Conservation (phyloP, 2,329 filamentous ascomycete species). For the Plenodomus tracheiphilus region DNA sequence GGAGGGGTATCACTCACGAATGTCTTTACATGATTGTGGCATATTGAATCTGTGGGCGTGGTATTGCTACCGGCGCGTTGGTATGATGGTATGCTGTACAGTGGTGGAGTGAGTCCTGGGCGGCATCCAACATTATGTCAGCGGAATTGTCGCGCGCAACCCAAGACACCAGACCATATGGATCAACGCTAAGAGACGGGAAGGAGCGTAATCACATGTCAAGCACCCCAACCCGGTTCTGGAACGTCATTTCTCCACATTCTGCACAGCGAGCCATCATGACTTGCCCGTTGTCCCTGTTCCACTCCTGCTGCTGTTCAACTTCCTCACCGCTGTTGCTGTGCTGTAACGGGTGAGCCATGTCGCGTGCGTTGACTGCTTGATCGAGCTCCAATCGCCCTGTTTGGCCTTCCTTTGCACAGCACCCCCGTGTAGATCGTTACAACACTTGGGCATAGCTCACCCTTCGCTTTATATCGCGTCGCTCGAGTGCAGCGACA, state of each 20-base stretch:
- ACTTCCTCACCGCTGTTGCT: background rate
- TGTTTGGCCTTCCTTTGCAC: background rate
- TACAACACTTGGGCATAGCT: background rate
- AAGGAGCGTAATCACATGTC: slow-evolving; percentile 24
- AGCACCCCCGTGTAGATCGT: background rate
- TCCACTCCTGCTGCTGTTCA: background rate
- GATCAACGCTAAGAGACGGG: background rate
- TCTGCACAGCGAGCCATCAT: slow-evolving; percentile 1
- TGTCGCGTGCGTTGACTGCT: background rate
- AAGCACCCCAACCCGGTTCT: slow-evolving; percentile 3
- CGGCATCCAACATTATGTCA: background rate
- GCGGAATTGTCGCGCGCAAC: slow-evolving; percentile 7
- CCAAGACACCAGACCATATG: too few species aligned
- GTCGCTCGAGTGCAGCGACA: background rate
- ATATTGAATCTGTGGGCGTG: slow-evolving; percentile 53
- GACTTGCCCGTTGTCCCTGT: background rate
- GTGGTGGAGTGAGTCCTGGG: slow-evolving; percentile 1
- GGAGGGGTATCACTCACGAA: slow-evolving; percentile 66
- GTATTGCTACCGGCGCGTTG: slow-evolving; percentile 1
- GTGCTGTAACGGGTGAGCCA: background rate
- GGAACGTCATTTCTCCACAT: slow-evolving; percentile 11
- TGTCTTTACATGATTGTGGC: slow-evolving; percentile 96
- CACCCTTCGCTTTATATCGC: background rate
- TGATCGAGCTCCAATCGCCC: background rate
- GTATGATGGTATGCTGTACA: background rate